A percentile compares a stretch with the other conserved stretches of the same genome.
phyloP scores from a whole-genome alignment of 495 filamentous ascomycete genomes.

The Ascobolus immersus region DNA sequence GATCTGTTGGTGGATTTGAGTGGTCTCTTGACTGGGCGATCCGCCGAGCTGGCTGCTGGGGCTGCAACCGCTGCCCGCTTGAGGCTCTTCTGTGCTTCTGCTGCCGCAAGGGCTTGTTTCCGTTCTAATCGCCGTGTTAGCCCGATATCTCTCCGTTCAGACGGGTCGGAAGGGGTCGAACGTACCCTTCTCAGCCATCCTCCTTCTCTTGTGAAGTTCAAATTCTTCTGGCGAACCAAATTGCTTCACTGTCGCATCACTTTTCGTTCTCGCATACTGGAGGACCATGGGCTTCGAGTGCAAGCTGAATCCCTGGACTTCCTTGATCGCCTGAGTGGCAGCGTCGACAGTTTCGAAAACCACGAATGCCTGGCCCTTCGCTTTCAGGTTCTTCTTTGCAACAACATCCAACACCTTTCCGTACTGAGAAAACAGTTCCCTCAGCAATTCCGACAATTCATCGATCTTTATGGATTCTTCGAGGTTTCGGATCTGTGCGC shows the following conservation, averaged over 20 bases:
- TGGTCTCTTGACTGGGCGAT: constrained; percentile 44
- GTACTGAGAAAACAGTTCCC: constrained; percentile 68
- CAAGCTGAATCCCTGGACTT: constrained; percentile 79
- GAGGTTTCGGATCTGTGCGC: constrained; percentile 78
- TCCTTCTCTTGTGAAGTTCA: constrained; percentile 60
- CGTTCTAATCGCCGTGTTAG: constrained; percentile 32
- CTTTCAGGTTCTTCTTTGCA: constrained; percentile 72
- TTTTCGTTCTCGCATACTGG: constrained; percentile 59
- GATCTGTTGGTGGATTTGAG: constrained; percentile 47
- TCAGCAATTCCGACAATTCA: constrained; percentile 44
- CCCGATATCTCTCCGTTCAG: neutral
- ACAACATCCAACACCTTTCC: constrained; percentile 77
- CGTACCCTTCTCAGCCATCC: constrained; percentile 76
- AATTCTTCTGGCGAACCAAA: constrained; percentile 56
- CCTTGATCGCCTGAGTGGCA: constrained; percentile 57
- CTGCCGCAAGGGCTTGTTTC: constrained; percentile 64
- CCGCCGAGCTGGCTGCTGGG: constrained; percentile 18
- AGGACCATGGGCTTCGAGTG: constrained; percentile 83
- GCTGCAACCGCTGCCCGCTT: constrained; percentile 39
- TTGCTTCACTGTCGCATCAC: constrained; percentile 61
- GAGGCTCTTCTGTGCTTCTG: constrained; percentile 59
- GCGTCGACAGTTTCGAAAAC: constrained; percentile 63
- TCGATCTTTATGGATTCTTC: constrained; percentile 78
- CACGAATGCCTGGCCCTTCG: constrained; percentile 89
- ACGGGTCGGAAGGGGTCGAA: constrained; percentile 2